Evolutionary conservation across 1,284 basidiomycete genomes (phyloP).

Genomic region (Irpex sp.): DNA sequence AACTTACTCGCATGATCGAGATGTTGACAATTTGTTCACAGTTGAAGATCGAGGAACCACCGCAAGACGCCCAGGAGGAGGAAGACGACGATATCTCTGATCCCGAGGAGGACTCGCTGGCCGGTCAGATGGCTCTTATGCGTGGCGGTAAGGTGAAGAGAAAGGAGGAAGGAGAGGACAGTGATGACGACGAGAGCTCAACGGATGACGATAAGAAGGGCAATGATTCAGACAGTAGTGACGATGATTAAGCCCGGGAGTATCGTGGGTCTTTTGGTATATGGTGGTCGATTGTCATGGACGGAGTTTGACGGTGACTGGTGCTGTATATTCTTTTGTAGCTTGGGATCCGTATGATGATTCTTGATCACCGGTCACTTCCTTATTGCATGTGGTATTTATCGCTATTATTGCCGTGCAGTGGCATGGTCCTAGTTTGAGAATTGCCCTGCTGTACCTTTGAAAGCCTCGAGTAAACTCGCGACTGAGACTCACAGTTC

Average conservation of each 20-base stretch:
- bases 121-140: conserved; percentile 98
- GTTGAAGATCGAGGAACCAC: conserved; percentile 79
- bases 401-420: background rate
- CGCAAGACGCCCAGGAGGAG: conserved; percentile 61
- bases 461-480: background rate
- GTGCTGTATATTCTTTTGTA: background rate
- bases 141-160: conserved; percentile 86
- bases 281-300: no score
- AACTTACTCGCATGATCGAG: no score
- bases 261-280: background rate
- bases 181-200: conserved; percentile 43
- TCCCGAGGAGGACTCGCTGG: conserved; percentile 91
- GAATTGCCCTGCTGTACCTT: background rate
- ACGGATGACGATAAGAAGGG: conserved; percentile 45
- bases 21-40: conserved; percentile 23
- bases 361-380: background rate
- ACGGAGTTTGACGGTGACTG: background rate
- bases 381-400: no score
- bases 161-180: conserved; percentile 21
- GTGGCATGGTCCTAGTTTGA: no score
- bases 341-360: background rate
- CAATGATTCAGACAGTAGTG: conserved; percentile 35
- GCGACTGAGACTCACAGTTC: background rate
- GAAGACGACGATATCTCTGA: conserved; percentile 83
- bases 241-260: conserved; percentile 21